Conservation (phyloP, 2,329 filamentous ascomycete genomes). For the Ophidiomyces ophidiicola region DNA sequence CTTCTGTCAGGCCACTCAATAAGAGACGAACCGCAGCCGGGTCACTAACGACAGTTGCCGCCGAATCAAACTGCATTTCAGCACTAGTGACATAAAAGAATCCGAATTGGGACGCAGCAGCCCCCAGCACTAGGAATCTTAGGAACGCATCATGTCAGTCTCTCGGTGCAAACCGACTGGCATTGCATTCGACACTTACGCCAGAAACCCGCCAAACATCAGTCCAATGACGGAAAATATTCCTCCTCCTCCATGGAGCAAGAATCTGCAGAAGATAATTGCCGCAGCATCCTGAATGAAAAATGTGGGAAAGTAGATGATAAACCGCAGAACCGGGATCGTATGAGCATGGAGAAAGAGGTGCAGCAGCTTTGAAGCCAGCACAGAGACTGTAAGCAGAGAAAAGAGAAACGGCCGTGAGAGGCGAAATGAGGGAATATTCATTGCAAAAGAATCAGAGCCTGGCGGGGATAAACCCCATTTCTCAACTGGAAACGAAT, state of each 20-base stretch:
- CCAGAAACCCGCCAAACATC: slow-evolving; percentile 15
- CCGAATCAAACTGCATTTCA: slow-evolving; percentile 25
- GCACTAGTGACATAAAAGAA: slow-evolving; percentile 25
- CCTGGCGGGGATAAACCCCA: slow-evolving; percentile 8
- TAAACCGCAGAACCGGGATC: slow-evolving; percentile 17
- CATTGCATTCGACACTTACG: slow-evolving; percentile 17
- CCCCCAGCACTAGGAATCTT: slow-evolving; percentile 19
- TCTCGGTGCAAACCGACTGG: not conserved
- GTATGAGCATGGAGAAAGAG: slow-evolving; percentile 20
- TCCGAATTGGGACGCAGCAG: slow-evolving; percentile 22
- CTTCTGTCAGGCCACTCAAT: slow-evolving; percentile 22
- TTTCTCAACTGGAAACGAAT: slow-evolving; percentile 7
- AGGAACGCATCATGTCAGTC: not conserved
- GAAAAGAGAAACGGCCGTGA: slow-evolving; percentile 21
- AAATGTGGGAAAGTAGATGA: slow-evolving; percentile 24
- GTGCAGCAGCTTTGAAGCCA: slow-evolving; percentile 22
- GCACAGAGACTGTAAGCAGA: slow-evolving; percentile 19
- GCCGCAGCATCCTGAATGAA: slow-evolving; percentile 22
- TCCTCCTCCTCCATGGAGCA: slow-evolving; percentile 18
- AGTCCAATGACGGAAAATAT: slow-evolving; percentile 15
- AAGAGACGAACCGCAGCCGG: slow-evolving; percentile 23
- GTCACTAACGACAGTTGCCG: slow-evolving; percentile 21
- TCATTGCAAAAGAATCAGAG: slow-evolving; percentile 16
- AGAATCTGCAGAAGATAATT: slow-evolving; percentile 16
- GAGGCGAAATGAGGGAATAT: slow-evolving; percentile 16